Conservation (phyloP, 768 basidiomycete genomes). For the Boletus rex-veris region DNA sequence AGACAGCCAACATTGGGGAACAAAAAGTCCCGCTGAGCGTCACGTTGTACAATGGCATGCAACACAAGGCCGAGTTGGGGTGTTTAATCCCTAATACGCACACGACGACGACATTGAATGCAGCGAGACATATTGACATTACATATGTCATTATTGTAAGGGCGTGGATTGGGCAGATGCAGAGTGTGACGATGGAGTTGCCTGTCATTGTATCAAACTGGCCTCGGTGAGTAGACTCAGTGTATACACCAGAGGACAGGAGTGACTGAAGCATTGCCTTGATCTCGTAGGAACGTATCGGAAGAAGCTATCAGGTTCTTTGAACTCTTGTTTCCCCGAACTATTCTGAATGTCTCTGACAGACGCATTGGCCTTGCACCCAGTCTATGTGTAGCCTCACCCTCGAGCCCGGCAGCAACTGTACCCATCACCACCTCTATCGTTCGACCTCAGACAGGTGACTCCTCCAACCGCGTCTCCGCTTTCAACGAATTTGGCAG, state of each 20-base stretch:
- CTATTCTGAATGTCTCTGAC: background rate
- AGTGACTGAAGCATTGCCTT: background rate
- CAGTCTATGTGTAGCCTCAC: slow-evolving; percentile 34
- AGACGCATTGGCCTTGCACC: slow-evolving; percentile 51
- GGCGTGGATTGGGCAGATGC: slow-evolving; percentile 69
- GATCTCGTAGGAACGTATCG: slow-evolving; percentile 56
- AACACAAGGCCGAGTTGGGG: slow-evolving; percentile 68
- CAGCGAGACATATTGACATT: slow-evolving; percentile 83
- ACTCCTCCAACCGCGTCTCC: slow-evolving; percentile 14
- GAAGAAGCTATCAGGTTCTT: slow-evolving; percentile 57
- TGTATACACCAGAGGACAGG: background rate
- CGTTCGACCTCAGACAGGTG: slow-evolving; percentile 21
- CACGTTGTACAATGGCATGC: slow-evolving; percentile 69
- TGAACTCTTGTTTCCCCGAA: background rate
- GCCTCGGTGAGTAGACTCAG: slow-evolving; percentile 56
- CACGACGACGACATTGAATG: slow-evolving; percentile 75
- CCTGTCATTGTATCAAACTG: slow-evolving; percentile 84
- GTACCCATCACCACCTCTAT: slow-evolving; percentile 26
- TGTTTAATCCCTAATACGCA: slow-evolving; percentile 70
- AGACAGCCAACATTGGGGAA: slow-evolving; percentile 56
- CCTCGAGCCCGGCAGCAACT: slow-evolving; percentile 29
- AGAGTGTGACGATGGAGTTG: slow-evolving; percentile 64
- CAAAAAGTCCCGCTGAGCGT: slow-evolving; percentile 69
- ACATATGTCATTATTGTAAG: slow-evolving; percentile 75
- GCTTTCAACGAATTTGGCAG: slow-evolving; percentile 5